phyloP scores from a whole-genome alignment of 192 early-diverging fungal species.

The Coemansia pectinata region DNA sequence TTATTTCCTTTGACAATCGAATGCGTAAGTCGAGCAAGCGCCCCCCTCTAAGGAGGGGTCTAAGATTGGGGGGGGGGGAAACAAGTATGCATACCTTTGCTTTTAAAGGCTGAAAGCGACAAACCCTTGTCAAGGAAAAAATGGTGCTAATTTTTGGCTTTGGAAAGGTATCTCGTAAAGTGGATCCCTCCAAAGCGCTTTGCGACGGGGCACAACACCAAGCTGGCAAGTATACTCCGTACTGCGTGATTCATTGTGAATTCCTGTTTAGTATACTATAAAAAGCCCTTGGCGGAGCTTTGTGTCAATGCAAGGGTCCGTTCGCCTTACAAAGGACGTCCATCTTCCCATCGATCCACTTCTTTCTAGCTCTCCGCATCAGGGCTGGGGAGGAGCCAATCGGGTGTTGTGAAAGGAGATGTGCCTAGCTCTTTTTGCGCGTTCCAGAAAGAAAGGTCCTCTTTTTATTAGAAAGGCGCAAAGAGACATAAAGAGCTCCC shows the following conservation, averaged over 20 bases:
- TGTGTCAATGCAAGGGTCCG: neutral
- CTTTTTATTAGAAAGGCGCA: neutral
- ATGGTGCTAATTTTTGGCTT: neutral
- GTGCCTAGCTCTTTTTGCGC: neutral
- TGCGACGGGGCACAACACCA: neutral
- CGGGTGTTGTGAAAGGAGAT: neutral
- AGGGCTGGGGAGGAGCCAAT: neutral
- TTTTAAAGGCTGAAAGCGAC: neutral
- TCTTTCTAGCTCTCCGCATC: neutral
- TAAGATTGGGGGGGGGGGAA: too few relatives aligned
- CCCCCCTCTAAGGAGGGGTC: neutral
- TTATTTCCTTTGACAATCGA: neutral
- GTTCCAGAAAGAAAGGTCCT: neutral
- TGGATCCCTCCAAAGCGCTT: neutral
- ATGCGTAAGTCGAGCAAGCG: neutral
- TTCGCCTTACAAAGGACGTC: neutral
- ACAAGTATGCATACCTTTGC: neutral
- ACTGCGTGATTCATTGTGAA: neutral
- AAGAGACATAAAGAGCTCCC: neutral
- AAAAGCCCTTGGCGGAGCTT: neutral
- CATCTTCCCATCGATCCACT: neutral
- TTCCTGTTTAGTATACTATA: neutral
- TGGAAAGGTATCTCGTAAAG: neutral
- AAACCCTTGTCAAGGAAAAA: neutral
- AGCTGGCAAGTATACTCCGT: neutral